phyloP scores from a whole-genome alignment of 768 basidiomycete species.

The Phlebiopsis gigantea region DNA sequence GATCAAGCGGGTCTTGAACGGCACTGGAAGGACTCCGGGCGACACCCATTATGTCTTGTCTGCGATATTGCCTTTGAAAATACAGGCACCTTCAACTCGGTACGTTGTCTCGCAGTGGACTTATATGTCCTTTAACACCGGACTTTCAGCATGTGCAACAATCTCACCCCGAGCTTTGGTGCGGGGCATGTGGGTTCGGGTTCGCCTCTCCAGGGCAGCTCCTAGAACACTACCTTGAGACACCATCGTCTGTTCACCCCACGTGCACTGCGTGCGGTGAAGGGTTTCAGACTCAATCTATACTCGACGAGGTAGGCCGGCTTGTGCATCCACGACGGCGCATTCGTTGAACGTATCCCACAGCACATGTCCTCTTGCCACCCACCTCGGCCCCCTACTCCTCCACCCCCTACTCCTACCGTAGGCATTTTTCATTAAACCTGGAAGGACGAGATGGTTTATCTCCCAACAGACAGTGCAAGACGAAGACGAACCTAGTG shows the following conservation, averaged over 20 bases:
- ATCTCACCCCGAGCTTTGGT: constrained; percentile 6
- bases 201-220: constrained; percentile 4
- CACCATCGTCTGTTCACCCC: constrained; percentile 16
- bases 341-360: background rate
- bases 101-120: background rate
- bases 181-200: constrained; percentile 6
- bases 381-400: constrained; percentile 5
- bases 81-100: constrained; percentile 1
- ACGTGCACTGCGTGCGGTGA: constrained; percentile 18
- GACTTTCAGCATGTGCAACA: constrained; percentile 3
- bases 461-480: background rate
- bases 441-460: no score
- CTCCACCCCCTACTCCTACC: background rate
- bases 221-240: constrained; percentile 1
- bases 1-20: background rate
- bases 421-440: no score
- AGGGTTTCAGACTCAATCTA: constrained; percentile 16
- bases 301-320: constrained; percentile 12
- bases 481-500: background rate
- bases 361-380: constrained; percentile 7
- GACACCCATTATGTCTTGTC: constrained; percentile 5
- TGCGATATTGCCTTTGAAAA: constrained; percentile 7
- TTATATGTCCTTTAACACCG: background rate
- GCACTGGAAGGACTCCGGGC: constrained; percentile 4
- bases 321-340: background rate